Conservation (phyloP, 352 stramenopile species). For the Thraustochytrium striatum region DNA sequence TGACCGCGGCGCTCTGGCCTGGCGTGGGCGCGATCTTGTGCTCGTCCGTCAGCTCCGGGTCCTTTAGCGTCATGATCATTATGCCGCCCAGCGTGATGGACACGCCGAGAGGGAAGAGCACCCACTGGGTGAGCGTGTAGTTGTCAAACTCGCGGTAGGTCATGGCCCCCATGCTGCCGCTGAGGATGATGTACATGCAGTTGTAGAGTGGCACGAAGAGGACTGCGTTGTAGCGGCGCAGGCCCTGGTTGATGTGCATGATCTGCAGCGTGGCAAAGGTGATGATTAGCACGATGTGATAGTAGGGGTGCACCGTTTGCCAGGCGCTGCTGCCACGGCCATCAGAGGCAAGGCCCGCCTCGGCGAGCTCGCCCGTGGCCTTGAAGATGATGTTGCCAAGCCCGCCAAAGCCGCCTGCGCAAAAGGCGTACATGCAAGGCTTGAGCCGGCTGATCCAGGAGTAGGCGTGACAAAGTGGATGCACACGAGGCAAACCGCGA, state of each 20-base stretch:
- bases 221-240: constrained; percentile 34
- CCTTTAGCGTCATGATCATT: constrained; percentile 23
- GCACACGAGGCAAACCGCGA: neutral
- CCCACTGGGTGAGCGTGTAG: neutral
- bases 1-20: no score
- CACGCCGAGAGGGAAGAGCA: constrained; percentile 5
- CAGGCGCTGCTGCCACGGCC: neutral
- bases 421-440: constrained; percentile 16
- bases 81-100: constrained; percentile 26
- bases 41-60: neutral
- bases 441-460: neutral
- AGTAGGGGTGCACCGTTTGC: constrained; percentile 27
- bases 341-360: neutral
- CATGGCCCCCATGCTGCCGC: constrained; percentile 6
- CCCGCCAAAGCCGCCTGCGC: constrained; percentile 42
- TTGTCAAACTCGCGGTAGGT: constrained; percentile 23
- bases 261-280: constrained; percentile 26
- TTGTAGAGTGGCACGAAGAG: constrained; percentile 37
- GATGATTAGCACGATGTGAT: constrained; percentile 34
- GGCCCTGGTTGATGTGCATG: constrained; percentile 42
- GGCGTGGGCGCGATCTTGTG: neutral
- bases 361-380: constrained; percentile 28
- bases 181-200: constrained; percentile 26
- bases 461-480: neutral
- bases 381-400: constrained; percentile 44